phyloP scores from a whole-genome alignment of 2,329 filamentous ascomycete species.

The Apiospora sp. region DNA sequence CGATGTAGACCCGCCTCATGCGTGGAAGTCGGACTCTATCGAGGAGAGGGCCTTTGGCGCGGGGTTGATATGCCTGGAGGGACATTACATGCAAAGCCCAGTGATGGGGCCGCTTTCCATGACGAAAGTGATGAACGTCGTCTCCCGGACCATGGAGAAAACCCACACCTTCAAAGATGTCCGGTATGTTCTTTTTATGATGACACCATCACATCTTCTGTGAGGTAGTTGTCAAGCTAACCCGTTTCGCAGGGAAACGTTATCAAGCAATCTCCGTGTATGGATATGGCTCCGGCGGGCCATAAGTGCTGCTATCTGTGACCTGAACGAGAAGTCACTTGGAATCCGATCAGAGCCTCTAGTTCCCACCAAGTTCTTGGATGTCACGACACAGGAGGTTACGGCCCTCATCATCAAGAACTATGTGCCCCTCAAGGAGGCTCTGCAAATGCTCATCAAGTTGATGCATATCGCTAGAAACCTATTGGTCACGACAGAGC shows the following conservation, averaged over 20 bases:
- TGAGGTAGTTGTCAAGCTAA: conserved; percentile 11
- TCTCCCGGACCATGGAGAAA: conserved; percentile 69
- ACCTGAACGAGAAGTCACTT: conserved; percentile 66
- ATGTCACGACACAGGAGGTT: conserved; percentile 68
- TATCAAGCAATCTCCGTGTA: conserved; percentile 69
- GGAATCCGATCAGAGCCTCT: conserved; percentile 62
- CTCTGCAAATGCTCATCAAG: conserved; percentile 70
- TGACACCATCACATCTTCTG: not conserved
- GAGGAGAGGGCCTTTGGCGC: conserved; percentile 70
- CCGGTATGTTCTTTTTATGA: conserved; percentile 51
- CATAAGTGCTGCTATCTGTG: conserved; percentile 67
- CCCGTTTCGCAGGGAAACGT: conserved; percentile 55
- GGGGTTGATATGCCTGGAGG: conserved; percentile 67
- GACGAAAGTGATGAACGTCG: conserved; percentile 62
- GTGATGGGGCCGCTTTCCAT: conserved; percentile 65
- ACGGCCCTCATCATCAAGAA: conserved; percentile 70
- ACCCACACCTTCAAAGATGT: conserved; percentile 68
- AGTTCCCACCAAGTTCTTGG: conserved; percentile 58
- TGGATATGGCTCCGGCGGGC: conserved; percentile 72
- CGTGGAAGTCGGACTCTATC: conserved; percentile 57
- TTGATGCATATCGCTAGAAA: conserved; percentile 73
- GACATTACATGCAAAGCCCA: conserved; percentile 64
- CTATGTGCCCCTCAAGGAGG: conserved; percentile 66
- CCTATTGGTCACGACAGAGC: conserved; percentile 69
- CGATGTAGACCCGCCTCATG: conserved; percentile 5